phyloP scores from a whole-genome alignment of 2,329 filamentous ascomycete species.

The Aspergillus vadensis region DNA sequence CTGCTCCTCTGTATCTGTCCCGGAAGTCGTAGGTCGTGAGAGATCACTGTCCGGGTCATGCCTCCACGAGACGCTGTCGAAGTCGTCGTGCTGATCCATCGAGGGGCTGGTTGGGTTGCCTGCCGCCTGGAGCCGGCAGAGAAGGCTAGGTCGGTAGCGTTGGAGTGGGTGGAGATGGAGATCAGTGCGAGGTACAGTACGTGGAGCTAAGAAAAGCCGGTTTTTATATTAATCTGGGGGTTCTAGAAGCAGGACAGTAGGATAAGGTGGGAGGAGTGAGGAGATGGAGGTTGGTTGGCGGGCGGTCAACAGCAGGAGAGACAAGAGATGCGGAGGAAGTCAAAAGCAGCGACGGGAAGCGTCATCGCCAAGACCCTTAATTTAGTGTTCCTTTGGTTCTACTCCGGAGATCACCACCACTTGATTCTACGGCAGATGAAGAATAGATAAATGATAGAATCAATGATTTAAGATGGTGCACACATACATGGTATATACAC shows the following conservation, averaged over 20 bases:
- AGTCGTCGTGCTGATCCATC: slow-evolving; percentile 65
- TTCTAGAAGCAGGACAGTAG: neutral
- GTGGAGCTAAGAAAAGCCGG: slow-evolving; percentile 2
- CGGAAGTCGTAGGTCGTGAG: slow-evolving; percentile 44
- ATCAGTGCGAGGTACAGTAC: neutral
- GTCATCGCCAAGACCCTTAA: slow-evolving; percentile 22
- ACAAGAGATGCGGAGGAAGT: slow-evolving; percentile 16
- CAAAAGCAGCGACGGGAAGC: slow-evolving; percentile 3
- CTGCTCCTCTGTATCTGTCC: slow-evolving; percentile 44
- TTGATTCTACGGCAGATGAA: neutral
- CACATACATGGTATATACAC: slow-evolving; percentile 12
- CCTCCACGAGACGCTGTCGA: slow-evolving; percentile 79
- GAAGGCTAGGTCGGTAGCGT: neutral
- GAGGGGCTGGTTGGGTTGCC: slow-evolving; percentile 20
- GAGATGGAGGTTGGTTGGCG: neutral
- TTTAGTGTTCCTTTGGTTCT: too few species aligned
- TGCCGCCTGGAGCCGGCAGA: slow-evolving; percentile 12
- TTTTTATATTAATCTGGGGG: neutral
- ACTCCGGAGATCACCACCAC: neutral
- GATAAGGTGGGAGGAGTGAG: slow-evolving; percentile 2
- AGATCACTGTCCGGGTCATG: slow-evolving; percentile 58
- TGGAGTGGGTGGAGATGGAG: neutral
- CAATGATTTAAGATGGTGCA: too few species aligned
- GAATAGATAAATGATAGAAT: neutral
- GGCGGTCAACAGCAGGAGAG: slow-evolving; percentile 1